A percentile compares a stretch with the other conserved stretches of the same genome.
These are phyloP conservation scores for Backusella luteola DNA, from an alignment of 192 early-diverging fungal genomes.

Conservation along the genomic window DNA sequence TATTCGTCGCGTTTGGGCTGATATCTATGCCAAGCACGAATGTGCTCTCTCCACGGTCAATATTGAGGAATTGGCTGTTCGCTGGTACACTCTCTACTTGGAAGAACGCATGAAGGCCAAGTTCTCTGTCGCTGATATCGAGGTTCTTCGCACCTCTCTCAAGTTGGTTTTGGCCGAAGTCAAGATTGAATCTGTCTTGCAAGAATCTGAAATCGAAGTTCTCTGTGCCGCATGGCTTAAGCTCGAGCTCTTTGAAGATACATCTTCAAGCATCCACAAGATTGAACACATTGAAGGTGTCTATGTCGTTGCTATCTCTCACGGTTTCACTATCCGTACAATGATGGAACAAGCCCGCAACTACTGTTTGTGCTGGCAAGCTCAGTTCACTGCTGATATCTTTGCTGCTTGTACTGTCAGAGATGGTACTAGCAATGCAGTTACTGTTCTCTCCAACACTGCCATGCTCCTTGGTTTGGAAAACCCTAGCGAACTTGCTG, in stretches of 20 bases:
- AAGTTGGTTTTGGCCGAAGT: slow-evolving; percentile 1
- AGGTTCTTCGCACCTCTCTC: slow-evolving; percentile 3
- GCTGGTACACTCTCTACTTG: slow-evolving; percentile 21
- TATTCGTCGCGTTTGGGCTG: slow-evolving; percentile 9
- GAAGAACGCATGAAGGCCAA: background rate
- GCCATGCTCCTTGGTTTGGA: slow-evolving; percentile 15
- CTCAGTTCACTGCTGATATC: slow-evolving; percentile 21
- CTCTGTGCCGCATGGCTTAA: slow-evolving; percentile 14
- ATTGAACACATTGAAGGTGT: slow-evolving; percentile 17
- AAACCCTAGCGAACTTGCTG: slow-evolving; percentile 12
- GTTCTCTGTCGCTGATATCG: background rate
- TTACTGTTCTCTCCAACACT: slow-evolving; percentile 13
- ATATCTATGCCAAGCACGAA: slow-evolving; percentile 4
- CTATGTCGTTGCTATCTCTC: slow-evolving; percentile 25
- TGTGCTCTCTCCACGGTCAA: background rate
- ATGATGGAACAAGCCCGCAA: slow-evolving; percentile 24
- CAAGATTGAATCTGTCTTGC: slow-evolving; percentile 11
- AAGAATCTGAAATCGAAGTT: background rate
- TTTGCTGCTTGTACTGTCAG: slow-evolving; percentile 13
- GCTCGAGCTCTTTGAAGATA: slow-evolving; percentile 24
- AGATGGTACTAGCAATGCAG: slow-evolving; percentile 9
- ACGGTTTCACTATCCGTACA: slow-evolving; percentile 19
- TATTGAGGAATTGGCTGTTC: slow-evolving; percentile 4
- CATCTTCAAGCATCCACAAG: slow-evolving; percentile 15
- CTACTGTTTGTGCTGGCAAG: slow-evolving; percentile 22